phyloP scores from a whole-genome alignment of 192 early-diverging fungal species.

The Backusella morwellensis region DNA sequence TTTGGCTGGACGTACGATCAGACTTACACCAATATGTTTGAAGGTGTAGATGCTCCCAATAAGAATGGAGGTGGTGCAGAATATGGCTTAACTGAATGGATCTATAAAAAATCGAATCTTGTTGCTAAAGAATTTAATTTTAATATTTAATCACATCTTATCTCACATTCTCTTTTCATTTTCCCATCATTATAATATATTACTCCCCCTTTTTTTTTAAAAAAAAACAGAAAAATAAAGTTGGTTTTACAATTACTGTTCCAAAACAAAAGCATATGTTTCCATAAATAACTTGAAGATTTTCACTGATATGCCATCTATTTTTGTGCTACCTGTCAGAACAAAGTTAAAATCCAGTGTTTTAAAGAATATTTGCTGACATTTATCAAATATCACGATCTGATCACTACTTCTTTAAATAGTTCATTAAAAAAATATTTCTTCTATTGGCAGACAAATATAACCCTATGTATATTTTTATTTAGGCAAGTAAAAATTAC shows the following conservation, averaged over 20 bases:
- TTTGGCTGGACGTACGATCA: slow-evolving; percentile 37
- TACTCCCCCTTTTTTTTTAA: neutral
- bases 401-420: neutral
- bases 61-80: slow-evolving; percentile 34
- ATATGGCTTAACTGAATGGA: slow-evolving; percentile 44
- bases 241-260: neutral
- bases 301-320: neutral
- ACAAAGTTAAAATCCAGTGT: neutral
- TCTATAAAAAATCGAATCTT: slow-evolving; percentile 26
- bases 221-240: neutral
- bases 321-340: neutral
- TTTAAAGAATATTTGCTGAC: neutral
- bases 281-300: neutral
- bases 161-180: neutral
- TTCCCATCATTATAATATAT: neutral
- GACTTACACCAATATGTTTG: slow-evolving; percentile 31
- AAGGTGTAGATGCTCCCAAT: slow-evolving; percentile 17
- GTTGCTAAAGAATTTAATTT: slow-evolving; percentile 24
- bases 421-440: neutral
- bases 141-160: neutral
- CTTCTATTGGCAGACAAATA: neutral
- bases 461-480: neutral
- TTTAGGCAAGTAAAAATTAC: neutral
- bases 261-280: neutral
- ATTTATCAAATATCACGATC: neutral